These are phyloP conservation scores for Aspergillus fumigatus DNA, from an alignment of 2,329 filamentous ascomycete species.

Conservation along the genomic window DNA sequence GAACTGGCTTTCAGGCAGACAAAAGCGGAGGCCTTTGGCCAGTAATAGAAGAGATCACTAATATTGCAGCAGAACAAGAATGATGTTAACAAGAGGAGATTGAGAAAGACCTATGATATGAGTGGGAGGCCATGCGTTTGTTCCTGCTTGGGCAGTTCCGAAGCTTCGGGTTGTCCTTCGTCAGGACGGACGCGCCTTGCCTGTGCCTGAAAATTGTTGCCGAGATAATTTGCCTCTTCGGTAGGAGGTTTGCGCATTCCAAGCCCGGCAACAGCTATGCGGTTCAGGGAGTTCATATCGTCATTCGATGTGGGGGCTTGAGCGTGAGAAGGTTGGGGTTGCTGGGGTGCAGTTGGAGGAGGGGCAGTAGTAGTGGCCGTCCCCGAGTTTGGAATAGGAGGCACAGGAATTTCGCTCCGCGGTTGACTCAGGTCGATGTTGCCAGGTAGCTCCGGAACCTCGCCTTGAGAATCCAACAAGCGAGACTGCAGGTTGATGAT, in stretches of 20 bases:
- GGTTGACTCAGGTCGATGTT: constrained; percentile 67
- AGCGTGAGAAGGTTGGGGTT: constrained; percentile 24
- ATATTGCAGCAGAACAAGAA: constrained; percentile 2
- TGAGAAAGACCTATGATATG: constrained; percentile 13
- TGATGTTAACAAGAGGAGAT: not conserved
- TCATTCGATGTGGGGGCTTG: constrained; percentile 28
- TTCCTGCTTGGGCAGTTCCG: constrained; percentile 26
- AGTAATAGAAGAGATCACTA: not conserved
- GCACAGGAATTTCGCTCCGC: constrained; percentile 34
- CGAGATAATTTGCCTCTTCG: constrained; percentile 33
- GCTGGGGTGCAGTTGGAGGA: constrained; percentile 19
- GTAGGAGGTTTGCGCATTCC: constrained; percentile 42
- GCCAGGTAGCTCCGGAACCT: constrained; percentile 76
- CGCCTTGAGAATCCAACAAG: constrained; percentile 75
- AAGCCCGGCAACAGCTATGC: constrained; percentile 40
- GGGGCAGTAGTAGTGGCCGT: constrained; percentile 16
- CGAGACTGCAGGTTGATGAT: constrained; percentile 85
- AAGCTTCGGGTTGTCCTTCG: constrained; percentile 23
- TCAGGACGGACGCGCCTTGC: constrained; percentile 29
- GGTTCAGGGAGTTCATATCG: constrained; percentile 40
- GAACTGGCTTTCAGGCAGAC: not conserved
- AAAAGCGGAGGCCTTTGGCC: too few species aligned
- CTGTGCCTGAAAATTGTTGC: constrained; percentile 23
- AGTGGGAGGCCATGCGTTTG: constrained; percentile 24
- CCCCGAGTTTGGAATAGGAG: constrained; percentile 19